Evolutionary conservation across 768 basidiomycete species (phyloP).

Genomic region (Lactifluus piperatus): DNA sequence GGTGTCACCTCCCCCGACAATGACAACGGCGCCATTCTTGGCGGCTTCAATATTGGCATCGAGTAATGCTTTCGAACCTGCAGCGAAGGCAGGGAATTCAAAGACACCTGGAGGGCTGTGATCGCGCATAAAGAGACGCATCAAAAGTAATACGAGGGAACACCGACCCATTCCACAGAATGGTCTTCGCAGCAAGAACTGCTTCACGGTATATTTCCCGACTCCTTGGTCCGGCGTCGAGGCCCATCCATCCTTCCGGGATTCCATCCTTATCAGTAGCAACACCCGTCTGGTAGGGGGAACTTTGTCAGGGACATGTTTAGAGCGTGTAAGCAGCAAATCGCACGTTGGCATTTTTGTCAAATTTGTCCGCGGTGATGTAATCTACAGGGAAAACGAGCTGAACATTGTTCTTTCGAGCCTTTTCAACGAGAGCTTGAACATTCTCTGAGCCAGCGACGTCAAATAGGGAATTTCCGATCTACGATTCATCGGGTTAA

Average conservation of each 20-base stretch:
- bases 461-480: slow-evolving; percentile 94
- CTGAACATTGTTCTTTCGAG: slow-evolving; percentile 84
- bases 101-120: slow-evolving; percentile 93
- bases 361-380: slow-evolving; percentile 91
- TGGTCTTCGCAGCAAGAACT: slow-evolving; percentile 85
- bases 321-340: background rate
- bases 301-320: background rate
- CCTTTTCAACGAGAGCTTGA: slow-evolving; percentile 75
- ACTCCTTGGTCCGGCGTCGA: slow-evolving; percentile 85
- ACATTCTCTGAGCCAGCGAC: slow-evolving; percentile 84
- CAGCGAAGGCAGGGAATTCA: slow-evolving; percentile 88
- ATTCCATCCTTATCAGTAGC: slow-evolving; percentile 85
- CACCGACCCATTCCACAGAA: slow-evolving; percentile 89
- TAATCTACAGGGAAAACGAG: slow-evolving; percentile 94
- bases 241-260: slow-evolving; percentile 89
- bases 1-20: slow-evolving; percentile 93
- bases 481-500: slow-evolving; percentile 38
- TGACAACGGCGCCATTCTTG: slow-evolving; percentile 78
- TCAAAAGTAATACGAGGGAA: background rate
- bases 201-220: slow-evolving; percentile 69
- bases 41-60: slow-evolving; percentile 84
- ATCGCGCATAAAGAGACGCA: background rate
- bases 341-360: slow-evolving; percentile 76
- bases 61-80: slow-evolving; percentile 76
- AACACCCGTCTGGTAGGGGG: slow-evolving; percentile 42